Conservation (phyloP, 2,329 filamentous ascomycete genomes). For the Hypoxylon sp. region DNA sequence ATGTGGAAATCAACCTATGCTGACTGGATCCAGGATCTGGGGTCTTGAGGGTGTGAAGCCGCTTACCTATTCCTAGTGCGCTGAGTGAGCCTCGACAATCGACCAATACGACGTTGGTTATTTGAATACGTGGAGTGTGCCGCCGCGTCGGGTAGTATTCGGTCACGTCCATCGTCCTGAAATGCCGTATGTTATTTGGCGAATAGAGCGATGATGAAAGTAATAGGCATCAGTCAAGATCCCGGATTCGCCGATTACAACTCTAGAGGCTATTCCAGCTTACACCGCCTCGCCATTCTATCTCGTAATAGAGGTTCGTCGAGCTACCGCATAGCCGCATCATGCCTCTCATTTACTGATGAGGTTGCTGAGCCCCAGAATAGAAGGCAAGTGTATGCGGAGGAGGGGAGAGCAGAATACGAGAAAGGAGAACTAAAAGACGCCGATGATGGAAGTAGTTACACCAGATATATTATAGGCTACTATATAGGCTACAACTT, state of each 20-base stretch:
- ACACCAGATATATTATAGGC: neutral
- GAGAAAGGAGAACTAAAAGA: neutral
- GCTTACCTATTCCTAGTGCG: slow-evolving; percentile 1
- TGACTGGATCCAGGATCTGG: neutral
- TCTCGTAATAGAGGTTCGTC: neutral
- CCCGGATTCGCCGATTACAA: slow-evolving; percentile 9
- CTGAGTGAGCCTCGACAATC: slow-evolving; percentile 4
- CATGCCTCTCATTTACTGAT: neutral
- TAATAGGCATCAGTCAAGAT: slow-evolving; percentile 1
- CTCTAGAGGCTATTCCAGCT: neutral
- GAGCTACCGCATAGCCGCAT: neutral
- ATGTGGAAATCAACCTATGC: neutral
- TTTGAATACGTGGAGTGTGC: neutral
- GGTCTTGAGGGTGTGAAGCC: neutral
- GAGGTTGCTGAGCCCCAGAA: neutral
- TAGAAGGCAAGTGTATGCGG: neutral
- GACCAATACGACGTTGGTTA: neutral
- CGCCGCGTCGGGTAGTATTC: neutral
- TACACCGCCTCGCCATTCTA: neutral
- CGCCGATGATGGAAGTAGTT: neutral
- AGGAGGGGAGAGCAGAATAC: neutral
- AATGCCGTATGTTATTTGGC: neutral
- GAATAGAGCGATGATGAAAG: neutral
- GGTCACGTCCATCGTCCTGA: neutral
- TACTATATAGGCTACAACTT: neutral